These are phyloP conservation scores for Cenchrus purpureus DNA, from an alignment of 176 grass and related monocot genomes.

Conservation along the genomic window DNA sequence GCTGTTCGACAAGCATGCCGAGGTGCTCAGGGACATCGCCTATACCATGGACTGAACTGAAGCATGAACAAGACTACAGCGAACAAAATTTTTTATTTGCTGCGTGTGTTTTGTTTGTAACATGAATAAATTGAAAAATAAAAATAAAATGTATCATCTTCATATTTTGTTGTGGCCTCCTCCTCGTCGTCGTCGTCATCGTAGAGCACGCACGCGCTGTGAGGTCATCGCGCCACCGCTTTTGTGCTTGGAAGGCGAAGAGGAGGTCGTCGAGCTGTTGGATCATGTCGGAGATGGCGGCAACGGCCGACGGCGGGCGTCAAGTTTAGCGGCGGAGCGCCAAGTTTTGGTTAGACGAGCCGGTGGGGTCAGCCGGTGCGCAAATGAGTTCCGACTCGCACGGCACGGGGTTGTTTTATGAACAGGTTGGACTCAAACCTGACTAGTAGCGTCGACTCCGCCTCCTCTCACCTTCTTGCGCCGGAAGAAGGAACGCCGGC, in stretches of 20 bases:
- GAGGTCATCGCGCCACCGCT: too few relatives aligned
- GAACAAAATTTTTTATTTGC: background rate
- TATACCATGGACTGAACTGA: slow-evolving; percentile 39
- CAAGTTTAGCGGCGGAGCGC: too few relatives aligned
- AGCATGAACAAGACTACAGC: background rate
- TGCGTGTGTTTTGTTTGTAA: background rate
- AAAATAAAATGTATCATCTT: background rate
- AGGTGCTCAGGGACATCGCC: slow-evolving; percentile 34
- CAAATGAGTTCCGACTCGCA: background rate
- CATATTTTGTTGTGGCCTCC: too few relatives aligned
- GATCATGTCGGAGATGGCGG: too few relatives aligned
- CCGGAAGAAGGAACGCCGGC: slow-evolving; percentile 38
- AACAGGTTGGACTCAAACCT: background rate
- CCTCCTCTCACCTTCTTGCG: slow-evolving; percentile 30
- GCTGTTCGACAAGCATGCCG: slow-evolving; percentile 42
- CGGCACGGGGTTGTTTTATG: background rate
- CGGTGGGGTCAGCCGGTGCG: too few relatives aligned
- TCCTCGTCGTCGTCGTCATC: too few relatives aligned
- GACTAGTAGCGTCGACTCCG: background rate
- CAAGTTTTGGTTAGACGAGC: too few relatives aligned
- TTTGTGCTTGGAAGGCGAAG: too few relatives aligned
- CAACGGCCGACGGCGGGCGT: too few relatives aligned
- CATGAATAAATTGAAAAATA: background rate
- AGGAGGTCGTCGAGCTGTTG: too few relatives aligned
- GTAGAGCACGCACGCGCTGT: too few relatives aligned